Evolutionary conservation across 1,284 basidiomycete genomes (phyloP).

Genomic region (Ceratobasidium sp.): DNA sequence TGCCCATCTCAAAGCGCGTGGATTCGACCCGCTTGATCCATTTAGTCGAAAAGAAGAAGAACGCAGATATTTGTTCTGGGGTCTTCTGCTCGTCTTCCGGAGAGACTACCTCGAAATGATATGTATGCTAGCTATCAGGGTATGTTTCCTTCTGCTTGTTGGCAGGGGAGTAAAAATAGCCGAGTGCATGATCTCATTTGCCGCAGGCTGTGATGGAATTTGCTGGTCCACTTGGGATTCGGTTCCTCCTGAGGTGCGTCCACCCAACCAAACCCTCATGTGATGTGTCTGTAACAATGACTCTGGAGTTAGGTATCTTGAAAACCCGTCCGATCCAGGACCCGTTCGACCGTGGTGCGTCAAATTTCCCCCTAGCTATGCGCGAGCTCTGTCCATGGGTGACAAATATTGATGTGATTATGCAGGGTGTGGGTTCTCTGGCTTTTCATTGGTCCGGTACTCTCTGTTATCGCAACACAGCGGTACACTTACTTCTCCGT

Average conservation of each 20-base stretch:
- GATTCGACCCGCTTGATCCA: slow-evolving; percentile 43
- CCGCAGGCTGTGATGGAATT: slow-evolving; percentile 41
- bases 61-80: slow-evolving; percentile 43
- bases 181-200: background rate
- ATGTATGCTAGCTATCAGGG: slow-evolving; percentile 1
- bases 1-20: slow-evolving; percentile 30
- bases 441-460: slow-evolving; percentile 44
- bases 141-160: background rate
- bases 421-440: slow-evolving; percentile 44
- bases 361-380: background rate
- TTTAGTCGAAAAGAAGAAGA: background rate
- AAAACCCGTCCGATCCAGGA: slow-evolving; percentile 26
- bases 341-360: slow-evolving; percentile 44
- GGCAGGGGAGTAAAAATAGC: too few species aligned
- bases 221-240: slow-evolving; percentile 43
- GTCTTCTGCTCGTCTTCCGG: slow-evolving; percentile 45
- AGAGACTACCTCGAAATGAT: slow-evolving; percentile 37
- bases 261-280: too few species aligned
- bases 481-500: slow-evolving; percentile 43
- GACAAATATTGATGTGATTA: too few species aligned
- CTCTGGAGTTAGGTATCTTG: slow-evolving; percentile 37
- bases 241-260: slow-evolving; percentile 41
- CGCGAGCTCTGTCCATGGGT: too few species aligned
- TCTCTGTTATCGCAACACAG: slow-evolving; percentile 40
- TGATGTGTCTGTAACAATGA: background rate